Percentiles rank a stretch among this genome's conserved stretches.
These are phyloP conservation scores for Guillardia theta DNA, from an alignment of 78 protist genomes.

Conservation along the genomic window DNA sequence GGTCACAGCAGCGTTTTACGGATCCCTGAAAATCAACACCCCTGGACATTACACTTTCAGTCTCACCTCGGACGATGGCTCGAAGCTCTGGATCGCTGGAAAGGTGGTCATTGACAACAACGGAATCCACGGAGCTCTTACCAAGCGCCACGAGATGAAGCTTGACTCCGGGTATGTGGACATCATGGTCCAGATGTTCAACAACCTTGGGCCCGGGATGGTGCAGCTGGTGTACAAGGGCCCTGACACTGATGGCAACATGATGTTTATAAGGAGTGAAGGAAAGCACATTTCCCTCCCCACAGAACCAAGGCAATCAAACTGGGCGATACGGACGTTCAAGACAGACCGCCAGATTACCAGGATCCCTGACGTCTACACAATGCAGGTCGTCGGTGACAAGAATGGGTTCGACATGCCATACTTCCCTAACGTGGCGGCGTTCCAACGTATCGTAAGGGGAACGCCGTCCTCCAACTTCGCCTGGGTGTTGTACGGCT, in stretches of 20 bases:
- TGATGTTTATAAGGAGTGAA: background rate
- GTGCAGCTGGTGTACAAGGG: background rate
- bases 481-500: conserved; percentile 23
- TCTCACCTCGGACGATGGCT: background rate
- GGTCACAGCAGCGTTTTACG: background rate
- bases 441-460: too few relatives aligned
- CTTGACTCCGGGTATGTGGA: background rate
- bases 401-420: too few relatives aligned
- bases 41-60: background rate
- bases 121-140: background rate
- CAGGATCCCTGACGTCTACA: too few relatives aligned
- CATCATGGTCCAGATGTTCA: background rate
- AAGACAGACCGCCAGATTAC: too few relatives aligned
- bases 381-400: too few relatives aligned
- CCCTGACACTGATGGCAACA: background rate
- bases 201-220: background rate
- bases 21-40: background rate
- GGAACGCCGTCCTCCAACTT: background rate
- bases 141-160: background rate
- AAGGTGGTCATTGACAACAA: background rate
- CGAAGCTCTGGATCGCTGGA: background rate
- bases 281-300: too few relatives aligned
- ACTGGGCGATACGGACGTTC: background rate
- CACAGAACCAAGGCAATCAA: background rate
- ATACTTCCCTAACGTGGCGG: too few relatives aligned